Percentiles rank a stretch among this genome's conserved stretches.
Evolutionary conservation across 441 rosid species (phyloP).

Genomic region (Sinapis alba): DNA sequence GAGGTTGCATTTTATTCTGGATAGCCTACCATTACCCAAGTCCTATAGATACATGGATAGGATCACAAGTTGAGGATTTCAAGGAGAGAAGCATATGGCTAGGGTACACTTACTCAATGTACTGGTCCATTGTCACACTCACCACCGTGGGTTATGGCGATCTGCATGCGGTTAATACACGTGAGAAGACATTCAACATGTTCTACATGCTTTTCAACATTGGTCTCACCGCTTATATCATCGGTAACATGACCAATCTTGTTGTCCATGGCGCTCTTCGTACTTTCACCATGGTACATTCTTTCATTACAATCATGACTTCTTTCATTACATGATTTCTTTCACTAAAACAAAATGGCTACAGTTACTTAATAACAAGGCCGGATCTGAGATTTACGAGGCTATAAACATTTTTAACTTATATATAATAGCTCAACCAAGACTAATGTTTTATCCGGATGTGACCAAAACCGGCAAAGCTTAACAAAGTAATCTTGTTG

Average conservation of each 20-base stretch:
- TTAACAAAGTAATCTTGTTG: neutral
- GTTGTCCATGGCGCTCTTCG: conserved; percentile 68
- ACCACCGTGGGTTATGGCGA: conserved; percentile 97
- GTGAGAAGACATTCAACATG: conserved; percentile 76
- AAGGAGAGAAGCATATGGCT: conserved; percentile 71
- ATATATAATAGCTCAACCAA: neutral
- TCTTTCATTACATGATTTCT: neutral
- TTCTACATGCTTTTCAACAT: conserved; percentile 89
- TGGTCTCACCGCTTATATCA: conserved; percentile 85
- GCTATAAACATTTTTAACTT: neutral
- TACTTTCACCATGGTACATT: conserved; percentile 70
- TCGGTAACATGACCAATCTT: conserved; percentile 95
- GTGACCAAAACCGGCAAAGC: neutral
- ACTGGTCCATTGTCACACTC: conserved; percentile 93
- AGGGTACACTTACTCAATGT: conserved; percentile 86
- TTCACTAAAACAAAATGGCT: neutral
- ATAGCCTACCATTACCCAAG: conserved; percentile 58
- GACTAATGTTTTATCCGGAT: neutral
- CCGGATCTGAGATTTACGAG: neutral
- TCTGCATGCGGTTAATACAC: conserved; percentile 68
- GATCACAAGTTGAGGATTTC: conserved; percentile 55
- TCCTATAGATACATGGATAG: conserved; percentile 75
- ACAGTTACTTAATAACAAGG: neutral
- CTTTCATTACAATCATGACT: neutral
- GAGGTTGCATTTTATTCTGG: conserved; percentile 83